Evolutionary conservation across 345 rosid genomes (phyloP).

Genomic region (Xanthoceras sorbifolium): DNA sequence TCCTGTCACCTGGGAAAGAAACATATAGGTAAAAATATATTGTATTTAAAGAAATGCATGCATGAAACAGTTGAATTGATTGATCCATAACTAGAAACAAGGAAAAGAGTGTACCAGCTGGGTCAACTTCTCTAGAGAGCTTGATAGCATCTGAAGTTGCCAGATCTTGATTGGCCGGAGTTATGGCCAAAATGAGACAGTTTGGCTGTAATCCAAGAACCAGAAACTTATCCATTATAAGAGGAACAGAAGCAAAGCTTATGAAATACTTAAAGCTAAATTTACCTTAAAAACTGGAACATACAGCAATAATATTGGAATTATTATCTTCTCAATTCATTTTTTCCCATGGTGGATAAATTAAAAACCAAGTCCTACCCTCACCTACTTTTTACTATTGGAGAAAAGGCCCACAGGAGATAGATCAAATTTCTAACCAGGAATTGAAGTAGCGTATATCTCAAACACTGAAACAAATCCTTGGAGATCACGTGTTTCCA

Average conservation of each 20-base stretch:
- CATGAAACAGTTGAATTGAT: slow-evolving; percentile 1
- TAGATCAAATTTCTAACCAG: not conserved
- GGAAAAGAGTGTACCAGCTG: slow-evolving; percentile 36
- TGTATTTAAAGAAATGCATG: not conserved
- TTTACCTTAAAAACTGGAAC: not conserved
- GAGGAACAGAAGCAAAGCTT: not conserved
- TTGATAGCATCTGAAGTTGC: slow-evolving; percentile 78
- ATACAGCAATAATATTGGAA: not conserved
- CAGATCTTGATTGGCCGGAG: slow-evolving; percentile 76
- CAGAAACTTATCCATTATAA: slow-evolving; percentile 1
- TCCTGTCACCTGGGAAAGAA: slow-evolving; percentile 57
- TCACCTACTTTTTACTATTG: not conserved
- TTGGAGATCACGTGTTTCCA: not conserved
- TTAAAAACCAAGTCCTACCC: not conserved
- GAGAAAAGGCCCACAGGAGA: not conserved
- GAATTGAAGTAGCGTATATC: not conserved
- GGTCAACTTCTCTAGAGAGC: slow-evolving; percentile 71
- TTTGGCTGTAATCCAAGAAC: slow-evolving; percentile 44
- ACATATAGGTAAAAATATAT: slow-evolving; percentile 21
- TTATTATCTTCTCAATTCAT: not conserved
- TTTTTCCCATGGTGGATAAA: not conserved
- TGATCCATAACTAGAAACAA: not conserved
- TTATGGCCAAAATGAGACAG: slow-evolving; percentile 64
- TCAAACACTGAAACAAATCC: not conserved
- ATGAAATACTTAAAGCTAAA: not conserved